phyloP scores from a whole-genome alignment of 2,329 filamentous ascomycete genomes.

The Pseudogymnoascus destructans region DNA sequence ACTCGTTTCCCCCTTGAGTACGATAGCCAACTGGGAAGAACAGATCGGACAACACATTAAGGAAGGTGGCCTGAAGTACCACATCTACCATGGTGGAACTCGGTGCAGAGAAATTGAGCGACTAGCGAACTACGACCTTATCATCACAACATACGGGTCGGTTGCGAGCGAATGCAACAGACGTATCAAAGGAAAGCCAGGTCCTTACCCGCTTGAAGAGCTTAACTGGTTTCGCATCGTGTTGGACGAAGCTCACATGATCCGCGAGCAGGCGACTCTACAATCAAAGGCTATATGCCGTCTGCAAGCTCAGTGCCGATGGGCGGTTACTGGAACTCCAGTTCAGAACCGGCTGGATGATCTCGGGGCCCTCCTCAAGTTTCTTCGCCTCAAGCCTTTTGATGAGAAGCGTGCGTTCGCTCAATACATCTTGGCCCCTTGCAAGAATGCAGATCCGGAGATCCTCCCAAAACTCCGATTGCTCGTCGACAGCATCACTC shows the following conservation, averaged over 20 bases:
- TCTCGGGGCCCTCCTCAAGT: constrained; percentile 72
- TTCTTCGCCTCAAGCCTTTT: constrained; percentile 75
- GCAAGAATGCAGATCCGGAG: constrained; percentile 74
- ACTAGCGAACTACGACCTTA: constrained; percentile 63
- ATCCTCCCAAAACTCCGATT: constrained; percentile 77
- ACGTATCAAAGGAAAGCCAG: constrained; percentile 47
- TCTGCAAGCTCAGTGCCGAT: constrained; percentile 67
- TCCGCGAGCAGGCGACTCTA: constrained; percentile 69
- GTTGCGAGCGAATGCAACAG: constrained; percentile 65
- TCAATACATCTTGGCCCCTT: constrained; percentile 68
- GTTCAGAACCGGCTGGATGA: constrained; percentile 92
- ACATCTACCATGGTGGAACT: constrained; percentile 76
- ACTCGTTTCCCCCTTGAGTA: constrained; percentile 78
- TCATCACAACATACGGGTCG: constrained; percentile 88
- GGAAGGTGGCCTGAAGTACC: constrained; percentile 50
- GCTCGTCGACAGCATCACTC: constrained; percentile 85
- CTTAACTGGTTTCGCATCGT: constrained; percentile 91
- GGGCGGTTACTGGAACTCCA: constrained; percentile 95
- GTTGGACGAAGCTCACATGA: constrained; percentile 88
- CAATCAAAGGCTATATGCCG: constrained; percentile 77
- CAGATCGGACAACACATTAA: constrained; percentile 76
- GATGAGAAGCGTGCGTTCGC: constrained; percentile 64
- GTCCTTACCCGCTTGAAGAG: constrained; percentile 53
- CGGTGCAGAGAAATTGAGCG: constrained; percentile 55
- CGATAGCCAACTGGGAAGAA: constrained; percentile 86